Evolutionary conservation across 192 early-diverging fungal genomes (phyloP), one percentile per base, ranked within the genome.

Genomic region (Phlyctochytrium planicorne): DNA sequence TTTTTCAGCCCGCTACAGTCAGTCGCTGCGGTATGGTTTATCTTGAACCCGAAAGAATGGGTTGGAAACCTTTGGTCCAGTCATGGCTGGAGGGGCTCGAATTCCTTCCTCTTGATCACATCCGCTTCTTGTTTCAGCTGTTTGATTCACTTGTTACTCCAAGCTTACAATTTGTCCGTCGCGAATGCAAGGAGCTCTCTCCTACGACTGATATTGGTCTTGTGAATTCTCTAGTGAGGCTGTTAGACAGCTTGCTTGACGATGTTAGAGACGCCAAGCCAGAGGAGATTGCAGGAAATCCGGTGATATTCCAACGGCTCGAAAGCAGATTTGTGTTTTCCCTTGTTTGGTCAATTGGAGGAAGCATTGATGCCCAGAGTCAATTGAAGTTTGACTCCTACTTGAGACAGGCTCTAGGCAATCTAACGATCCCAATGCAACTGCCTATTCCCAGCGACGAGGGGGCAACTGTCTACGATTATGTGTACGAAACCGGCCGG

Each of bases 11-110:
- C 0, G 85, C 85, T 3, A 87, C 85, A 2, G 85, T 87, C 12
- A 82, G 79, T 86, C 73, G 85, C 34, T 87, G 85, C 60, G 85
- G 85, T 14, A 87, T 87, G 85, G 84, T 87, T 1, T 85, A 83
- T 61, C 63, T 87, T 62, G 85, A 87, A 57, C 84, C 85, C 4
- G 84, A 82, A 52, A 62, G 82, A 32, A 55, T 87, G 33, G 85
- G 85, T 20, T 87, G 85, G 85, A 73, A 65, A 50, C 85, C 85
- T 2, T 32, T 82, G 1, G 50, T 84, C 36, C 61, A 61, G 32
- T 84, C 83, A 17, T 87, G 85, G 85, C 64, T 84, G 0, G 78
- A 85, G 62, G 67, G 64, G 0, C 30, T 82, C 0, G 34, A 56
- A 3, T 83, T 80, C 50, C 52, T 86, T 25, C 29, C 66, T 1